A percentile compares a stretch with the other conserved stretches of the same genome.
Conservation (phyloP, 164 flowering plant species). For the Vitis rupestris region DNA sequence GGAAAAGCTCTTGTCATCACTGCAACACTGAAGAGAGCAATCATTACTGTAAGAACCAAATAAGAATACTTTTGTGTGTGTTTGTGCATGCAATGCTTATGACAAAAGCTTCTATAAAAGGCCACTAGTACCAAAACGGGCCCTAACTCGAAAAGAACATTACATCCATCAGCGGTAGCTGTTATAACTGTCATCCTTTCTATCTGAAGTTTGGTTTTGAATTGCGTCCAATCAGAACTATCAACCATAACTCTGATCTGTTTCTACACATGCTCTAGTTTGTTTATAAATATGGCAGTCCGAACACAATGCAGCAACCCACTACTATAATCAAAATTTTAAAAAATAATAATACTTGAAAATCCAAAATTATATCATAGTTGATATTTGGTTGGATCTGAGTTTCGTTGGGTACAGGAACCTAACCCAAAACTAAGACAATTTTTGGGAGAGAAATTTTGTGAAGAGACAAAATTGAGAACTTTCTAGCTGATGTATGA, state of each 20-base stretch:
- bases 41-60: neutral
- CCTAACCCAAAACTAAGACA: too few relatives aligned
- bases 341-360: too few relatives aligned
- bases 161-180: neutral
- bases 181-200: neutral
- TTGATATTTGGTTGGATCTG: too few relatives aligned
- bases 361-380: too few relatives aligned
- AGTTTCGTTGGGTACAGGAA: too few relatives aligned
- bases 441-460: too few relatives aligned
- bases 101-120: neutral
- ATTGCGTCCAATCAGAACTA: neutral
- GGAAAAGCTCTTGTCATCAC: constrained; percentile 98
- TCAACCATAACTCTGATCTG: too few relatives aligned
- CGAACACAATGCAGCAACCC: neutral
- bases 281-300: neutral
- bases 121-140: neutral
- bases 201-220: neutral
- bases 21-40: constrained; percentile 64
- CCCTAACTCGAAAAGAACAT: neutral
- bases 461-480: too few relatives aligned
- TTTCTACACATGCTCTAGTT: neutral
- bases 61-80: neutral
- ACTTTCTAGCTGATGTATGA: too few relatives aligned
- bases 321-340: neutral
- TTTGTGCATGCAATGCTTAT: neutral